Percentiles rank a stretch among this genome's conserved stretches.
Conservation (phyloP, 1,284 basidiomycete species). For the Veloboletus limbatus region DNA sequence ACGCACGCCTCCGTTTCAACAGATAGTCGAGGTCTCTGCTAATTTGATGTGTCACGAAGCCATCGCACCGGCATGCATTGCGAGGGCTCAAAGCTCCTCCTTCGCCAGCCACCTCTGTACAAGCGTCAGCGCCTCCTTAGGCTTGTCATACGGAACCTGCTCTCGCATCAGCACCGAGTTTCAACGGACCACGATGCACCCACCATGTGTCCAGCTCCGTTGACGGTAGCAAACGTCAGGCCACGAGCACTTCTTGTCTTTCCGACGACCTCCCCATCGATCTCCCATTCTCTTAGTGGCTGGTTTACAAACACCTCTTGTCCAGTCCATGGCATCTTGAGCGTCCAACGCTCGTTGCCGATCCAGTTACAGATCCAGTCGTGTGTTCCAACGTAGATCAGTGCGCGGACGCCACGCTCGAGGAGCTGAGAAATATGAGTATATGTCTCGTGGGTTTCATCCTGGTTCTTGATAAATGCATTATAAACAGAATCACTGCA, state of each 20-base stretch:
- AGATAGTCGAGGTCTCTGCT: too few species aligned
- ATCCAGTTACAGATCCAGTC: conserved; percentile 80
- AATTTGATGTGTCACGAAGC: too few species aligned
- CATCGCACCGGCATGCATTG: not conserved
- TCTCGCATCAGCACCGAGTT: conserved; percentile 4
- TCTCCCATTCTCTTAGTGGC: conserved; percentile 53
- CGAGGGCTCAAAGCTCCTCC: conserved; percentile 28
- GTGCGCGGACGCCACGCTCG: conserved; percentile 68
- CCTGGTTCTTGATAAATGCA: conserved; percentile 41
- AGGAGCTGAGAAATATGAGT: conserved; percentile 68
- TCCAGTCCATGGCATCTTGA: conserved; percentile 62
- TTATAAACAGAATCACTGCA: conserved; percentile 35
- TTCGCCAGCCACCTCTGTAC: conserved; percentile 52
- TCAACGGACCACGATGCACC: conserved; percentile 13
- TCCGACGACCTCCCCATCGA: conserved; percentile 50
- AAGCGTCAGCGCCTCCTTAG: conserved; percentile 48
- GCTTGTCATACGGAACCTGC: conserved; percentile 63
- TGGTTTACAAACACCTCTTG: conserved; percentile 46
- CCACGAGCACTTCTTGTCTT: conserved; percentile 53
- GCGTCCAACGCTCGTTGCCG: conserved; percentile 67
- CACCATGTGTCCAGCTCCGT: conserved; percentile 67
- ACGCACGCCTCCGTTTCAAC: not conserved
- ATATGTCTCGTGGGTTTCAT: conserved; percentile 43
- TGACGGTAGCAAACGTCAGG: conserved; percentile 61
- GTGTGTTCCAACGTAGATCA: conserved; percentile 72